Percentiles rank a stretch among this genome's conserved stretches.
These are phyloP conservation scores for Candida ulmi DNA, from an alignment of 805 yeast genomes.

Conservation along the genomic window DNA sequence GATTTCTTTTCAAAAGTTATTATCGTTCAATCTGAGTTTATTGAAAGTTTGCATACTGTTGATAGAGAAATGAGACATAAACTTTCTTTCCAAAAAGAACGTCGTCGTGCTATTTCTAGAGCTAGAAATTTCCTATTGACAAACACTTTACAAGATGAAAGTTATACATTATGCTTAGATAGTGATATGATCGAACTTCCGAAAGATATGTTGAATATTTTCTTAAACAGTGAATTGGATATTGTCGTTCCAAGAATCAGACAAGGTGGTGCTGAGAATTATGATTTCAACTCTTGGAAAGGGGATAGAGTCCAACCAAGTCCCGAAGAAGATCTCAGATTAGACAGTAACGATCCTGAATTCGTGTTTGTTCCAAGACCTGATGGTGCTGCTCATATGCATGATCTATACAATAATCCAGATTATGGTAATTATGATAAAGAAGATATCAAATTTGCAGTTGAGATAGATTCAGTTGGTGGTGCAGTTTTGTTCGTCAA, in stretches of 20 bases:
- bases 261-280: slow-evolving; percentile 23
- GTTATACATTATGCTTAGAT: slow-evolving; percentile 25
- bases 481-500: slow-evolving; percentile 44
- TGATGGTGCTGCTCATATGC: slow-evolving; percentile 18
- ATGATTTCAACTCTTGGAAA: slow-evolving; percentile 32
- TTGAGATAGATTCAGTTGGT: slow-evolving; percentile 43
- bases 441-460: slow-evolving; percentile 5
- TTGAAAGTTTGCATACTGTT: slow-evolving; percentile 12
- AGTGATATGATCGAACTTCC: slow-evolving; percentile 25
- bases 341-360: slow-evolving; percentile 14
- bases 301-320: slow-evolving; percentile 26
- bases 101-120: slow-evolving; percentile 24
- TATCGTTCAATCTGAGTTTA: slow-evolving; percentile 16
- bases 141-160: slow-evolving; percentile 21
- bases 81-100: slow-evolving; percentile 16
- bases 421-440: slow-evolving; percentile 8
- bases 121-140: slow-evolving; percentile 25
- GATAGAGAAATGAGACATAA: slow-evolving; percentile 16
- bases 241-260: slow-evolving; percentile 27
- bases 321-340: slow-evolving; percentile 11
- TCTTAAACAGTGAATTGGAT: slow-evolving; percentile 22
- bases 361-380: slow-evolving; percentile 24
- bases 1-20: slow-evolving; percentile 10
- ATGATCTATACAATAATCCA: slow-evolving; percentile 7
- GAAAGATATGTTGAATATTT: slow-evolving; percentile 19